Evolutionary conservation across 768 basidiomycete genomes (phyloP).

Genomic region (Pleurotus giganteus): DNA sequence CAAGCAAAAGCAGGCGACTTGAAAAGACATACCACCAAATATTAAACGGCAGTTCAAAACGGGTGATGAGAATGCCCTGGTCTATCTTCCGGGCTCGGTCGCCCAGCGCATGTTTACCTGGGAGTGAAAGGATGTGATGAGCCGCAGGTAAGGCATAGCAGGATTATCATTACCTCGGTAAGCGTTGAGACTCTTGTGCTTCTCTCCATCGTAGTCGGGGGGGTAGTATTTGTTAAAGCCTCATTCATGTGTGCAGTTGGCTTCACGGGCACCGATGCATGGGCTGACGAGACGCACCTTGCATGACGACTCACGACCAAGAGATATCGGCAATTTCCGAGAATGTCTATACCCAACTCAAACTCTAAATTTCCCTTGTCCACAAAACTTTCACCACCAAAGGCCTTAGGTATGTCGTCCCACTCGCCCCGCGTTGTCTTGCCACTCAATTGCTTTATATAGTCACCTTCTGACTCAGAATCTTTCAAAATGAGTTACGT

Average conservation of each 20-base stretch:
- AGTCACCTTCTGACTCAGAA: conserved; percentile 85
- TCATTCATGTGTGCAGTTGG: conserved; percentile 6
- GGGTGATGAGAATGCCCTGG: conserved; percentile 92
- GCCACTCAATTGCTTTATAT: not conserved
- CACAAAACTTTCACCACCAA: conserved; percentile 11
- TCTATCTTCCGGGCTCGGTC: conserved; percentile 94
- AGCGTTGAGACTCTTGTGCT: conserved; percentile 67
- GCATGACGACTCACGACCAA: conserved; percentile 11
- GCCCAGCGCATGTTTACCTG: conserved; percentile 93
- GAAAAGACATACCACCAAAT: conserved; percentile 79
- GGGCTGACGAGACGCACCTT: conserved; percentile 8
- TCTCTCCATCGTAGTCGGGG: conserved; percentile 40
- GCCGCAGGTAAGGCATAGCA: not conserved
- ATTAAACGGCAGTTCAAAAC: conserved; percentile 96
- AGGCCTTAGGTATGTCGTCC: conserved; percentile 11
- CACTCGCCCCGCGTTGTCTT: not conserved
- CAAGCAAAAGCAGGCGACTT: not conserved
- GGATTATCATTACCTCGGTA: conserved; percentile 51
- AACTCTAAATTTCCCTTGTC: conserved; percentile 10
- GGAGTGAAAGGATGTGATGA: conserved; percentile 11
- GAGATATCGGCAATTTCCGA: conserved; percentile 4
- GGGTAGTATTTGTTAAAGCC: conserved; percentile 55
- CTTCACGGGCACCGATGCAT: not conserved
- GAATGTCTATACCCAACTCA: not conserved
- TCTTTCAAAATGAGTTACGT: conserved; percentile 87